These are phyloP conservation scores for Ganoderma sinense DNA, from an alignment of 1,284 basidiomycete genomes.

Conservation along the genomic window DNA sequence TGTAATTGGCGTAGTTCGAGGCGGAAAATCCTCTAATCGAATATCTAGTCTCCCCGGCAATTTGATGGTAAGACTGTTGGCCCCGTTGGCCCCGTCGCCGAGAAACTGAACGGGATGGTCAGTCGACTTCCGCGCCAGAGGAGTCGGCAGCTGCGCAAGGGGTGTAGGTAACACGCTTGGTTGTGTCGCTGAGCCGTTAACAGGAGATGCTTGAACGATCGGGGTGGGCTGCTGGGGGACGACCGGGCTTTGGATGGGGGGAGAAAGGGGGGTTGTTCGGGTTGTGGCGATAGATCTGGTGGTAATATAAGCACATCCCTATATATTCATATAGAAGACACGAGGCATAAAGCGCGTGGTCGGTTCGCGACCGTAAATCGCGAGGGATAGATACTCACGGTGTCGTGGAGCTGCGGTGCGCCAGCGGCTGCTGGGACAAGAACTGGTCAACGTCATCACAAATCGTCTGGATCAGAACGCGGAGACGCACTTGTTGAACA, in stretches of 20 bases:
- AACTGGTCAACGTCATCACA: conserved; percentile 23
- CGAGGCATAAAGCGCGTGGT: neutral
- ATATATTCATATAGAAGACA: neutral
- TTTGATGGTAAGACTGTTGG: neutral
- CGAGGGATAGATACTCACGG: neutral
- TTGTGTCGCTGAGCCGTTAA: neutral
- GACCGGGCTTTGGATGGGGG: neutral
- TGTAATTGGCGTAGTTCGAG: neutral
- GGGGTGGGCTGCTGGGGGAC: neutral
- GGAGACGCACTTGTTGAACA: conserved; percentile 21
- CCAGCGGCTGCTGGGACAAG: conserved; percentile 15
- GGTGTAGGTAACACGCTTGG: neutral
- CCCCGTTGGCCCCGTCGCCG: neutral
- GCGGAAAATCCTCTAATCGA: neutral
- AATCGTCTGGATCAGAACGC: conserved; percentile 17
- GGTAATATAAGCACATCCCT: neutral
- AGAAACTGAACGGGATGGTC: neutral
- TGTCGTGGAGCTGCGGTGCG: conserved; percentile 5
- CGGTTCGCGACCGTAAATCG: neutral
- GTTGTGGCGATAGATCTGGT: conserved; percentile 3
- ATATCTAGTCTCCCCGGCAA: neutral
- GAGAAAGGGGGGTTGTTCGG: conserved; percentile 5
- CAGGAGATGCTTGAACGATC: neutral
- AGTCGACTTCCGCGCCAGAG: neutral
- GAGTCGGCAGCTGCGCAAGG: neutral